phyloP scores from a whole-genome alignment of 257 asterid species.

The Jasminum sambac region DNA sequence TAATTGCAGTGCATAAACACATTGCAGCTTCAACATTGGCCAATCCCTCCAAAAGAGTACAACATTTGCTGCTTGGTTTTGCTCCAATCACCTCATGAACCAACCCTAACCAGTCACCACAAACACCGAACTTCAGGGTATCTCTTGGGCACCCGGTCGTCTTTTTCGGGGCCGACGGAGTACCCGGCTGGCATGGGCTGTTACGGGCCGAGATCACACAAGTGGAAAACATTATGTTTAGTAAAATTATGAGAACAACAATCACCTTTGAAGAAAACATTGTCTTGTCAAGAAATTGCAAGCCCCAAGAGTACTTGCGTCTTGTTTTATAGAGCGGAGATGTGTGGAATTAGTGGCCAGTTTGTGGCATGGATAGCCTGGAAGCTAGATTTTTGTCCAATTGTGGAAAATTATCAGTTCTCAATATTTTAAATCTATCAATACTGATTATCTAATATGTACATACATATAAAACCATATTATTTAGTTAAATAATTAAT shows the following conservation, averaged over 20 bases:
- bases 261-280: conserved; percentile 44
- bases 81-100: conserved; percentile 76
- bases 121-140: conserved; percentile 78
- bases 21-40: conserved; percentile 84
- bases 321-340: conserved; percentile 4
- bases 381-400: conserved; percentile 23
- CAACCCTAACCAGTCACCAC: conserved; percentile 83
- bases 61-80: conserved; percentile 60
- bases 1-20: conserved; percentile 84
- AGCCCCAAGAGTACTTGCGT: neutral
- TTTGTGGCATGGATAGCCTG: conserved; percentile 32
- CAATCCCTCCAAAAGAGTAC: conserved; percentile 62
- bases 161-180: conserved; percentile 34
- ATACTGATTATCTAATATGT: no score
- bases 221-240: conserved; percentile 42
- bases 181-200: conserved; percentile 52
- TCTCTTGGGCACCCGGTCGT: conserved; percentile 67
- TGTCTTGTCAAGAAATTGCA: conserved; percentile 6
- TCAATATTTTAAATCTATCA: no score
- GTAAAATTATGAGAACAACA: conserved; percentile 35
- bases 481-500: no score
- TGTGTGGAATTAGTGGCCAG: conserved; percentile 14
- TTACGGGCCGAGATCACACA: conserved; percentile 47
- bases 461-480: no score
- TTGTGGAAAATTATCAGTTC: neutral